Conservation (phyloP, 495 filamentous ascomycete genomes). For the Trichoderma parareesei region DNA sequence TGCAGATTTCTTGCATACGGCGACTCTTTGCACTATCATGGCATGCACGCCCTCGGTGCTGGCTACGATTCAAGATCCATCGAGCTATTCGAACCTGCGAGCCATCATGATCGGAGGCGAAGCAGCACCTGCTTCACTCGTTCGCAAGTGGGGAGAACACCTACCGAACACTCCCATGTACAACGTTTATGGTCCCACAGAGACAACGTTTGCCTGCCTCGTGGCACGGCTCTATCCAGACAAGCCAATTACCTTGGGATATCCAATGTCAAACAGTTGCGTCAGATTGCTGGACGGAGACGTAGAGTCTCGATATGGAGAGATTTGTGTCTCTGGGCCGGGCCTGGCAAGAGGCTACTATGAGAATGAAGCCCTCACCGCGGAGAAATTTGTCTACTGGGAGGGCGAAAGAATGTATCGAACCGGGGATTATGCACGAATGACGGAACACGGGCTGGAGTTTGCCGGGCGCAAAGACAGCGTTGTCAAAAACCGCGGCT, state of each 20-base stretch:
- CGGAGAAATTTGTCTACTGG: not conserved
- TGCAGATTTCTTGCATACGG: not conserved
- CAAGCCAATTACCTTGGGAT: not conserved
- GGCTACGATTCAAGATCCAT: not conserved
- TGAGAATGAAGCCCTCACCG: not conserved
- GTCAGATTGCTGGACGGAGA: not conserved
- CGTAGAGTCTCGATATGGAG: not conserved
- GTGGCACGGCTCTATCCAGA: not conserved
- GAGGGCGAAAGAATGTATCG: not conserved
- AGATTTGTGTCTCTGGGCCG: not conserved
- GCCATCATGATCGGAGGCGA: not conserved
- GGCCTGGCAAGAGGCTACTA: not conserved
- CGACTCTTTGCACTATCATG: not conserved
- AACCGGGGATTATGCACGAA: not conserved
- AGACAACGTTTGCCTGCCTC: not conserved
- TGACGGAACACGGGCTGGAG: not conserved
- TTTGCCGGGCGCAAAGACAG: not conserved
- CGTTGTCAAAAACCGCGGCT: not conserved
- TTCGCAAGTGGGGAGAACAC: not conserved
- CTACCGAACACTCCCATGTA: not conserved
- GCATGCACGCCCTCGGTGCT: not conserved
- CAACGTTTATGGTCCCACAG: not conserved
- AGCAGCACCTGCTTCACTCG: not conserved
- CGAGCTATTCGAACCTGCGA: not conserved
- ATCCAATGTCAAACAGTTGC: not conserved